Evolutionary conservation across 768 basidiomycete genomes (phyloP).

Genomic region (Hygrocybe punicea): DNA sequence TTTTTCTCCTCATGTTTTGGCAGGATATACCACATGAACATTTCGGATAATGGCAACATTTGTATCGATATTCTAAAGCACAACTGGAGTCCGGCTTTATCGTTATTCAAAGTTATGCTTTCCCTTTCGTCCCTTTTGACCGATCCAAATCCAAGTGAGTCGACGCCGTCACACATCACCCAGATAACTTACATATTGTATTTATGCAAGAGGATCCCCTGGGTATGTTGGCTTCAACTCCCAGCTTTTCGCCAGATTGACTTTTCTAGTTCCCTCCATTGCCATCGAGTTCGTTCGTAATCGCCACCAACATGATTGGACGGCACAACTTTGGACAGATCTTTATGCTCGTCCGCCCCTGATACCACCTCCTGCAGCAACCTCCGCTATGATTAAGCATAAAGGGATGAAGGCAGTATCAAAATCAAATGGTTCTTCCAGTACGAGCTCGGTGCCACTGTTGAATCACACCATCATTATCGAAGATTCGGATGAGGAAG

Average conservation of each 20-base stretch:
- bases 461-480: slow-evolving; percentile 22
- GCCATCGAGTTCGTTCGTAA: slow-evolving; percentile 66
- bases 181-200: background rate
- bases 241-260: background rate
- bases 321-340: slow-evolving; percentile 75
- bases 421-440: background rate
- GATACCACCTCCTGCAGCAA: slow-evolving; percentile 28
- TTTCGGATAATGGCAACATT: slow-evolving; percentile 71
- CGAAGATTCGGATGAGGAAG: slow-evolving; percentile 31
- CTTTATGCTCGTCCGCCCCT: slow-evolving; percentile 58
- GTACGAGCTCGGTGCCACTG: background rate
- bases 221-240: slow-evolving; percentile 39
- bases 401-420: slow-evolving; percentile 39
- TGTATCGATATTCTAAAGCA: slow-evolving; percentile 91
- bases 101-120: slow-evolving; percentile 91
- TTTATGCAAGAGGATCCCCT: slow-evolving; percentile 58
- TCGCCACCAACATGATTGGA: slow-evolving; percentile 68
- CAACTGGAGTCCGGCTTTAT: slow-evolving; percentile 92
- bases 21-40: slow-evolving; percentile 90
- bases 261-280: slow-evolving; percentile 57
- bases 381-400: slow-evolving; percentile 24
- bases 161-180: background rate
- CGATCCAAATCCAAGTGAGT: slow-evolving; percentile 84
- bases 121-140: slow-evolving; percentile 90
- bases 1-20: background rate